Percentiles rank a stretch among this genome's conserved stretches.
These are phyloP conservation scores for Somion occarium DNA, from an alignment of 1,284 basidiomycete genomes.

Conservation along the genomic window DNA sequence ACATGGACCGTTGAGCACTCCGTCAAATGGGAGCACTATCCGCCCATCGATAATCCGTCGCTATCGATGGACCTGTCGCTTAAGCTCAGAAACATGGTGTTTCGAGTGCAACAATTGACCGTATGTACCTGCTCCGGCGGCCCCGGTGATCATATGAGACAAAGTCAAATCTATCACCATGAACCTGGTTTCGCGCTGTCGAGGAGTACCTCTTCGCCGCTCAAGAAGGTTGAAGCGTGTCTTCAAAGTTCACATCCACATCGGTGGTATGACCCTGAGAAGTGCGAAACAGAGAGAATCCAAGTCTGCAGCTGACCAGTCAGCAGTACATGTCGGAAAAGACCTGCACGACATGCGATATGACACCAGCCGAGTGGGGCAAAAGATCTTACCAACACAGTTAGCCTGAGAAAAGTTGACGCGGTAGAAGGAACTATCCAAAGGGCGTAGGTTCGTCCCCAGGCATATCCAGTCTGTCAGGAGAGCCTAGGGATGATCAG, in stretches of 20 bases:
- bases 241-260: background rate
- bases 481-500: background rate
- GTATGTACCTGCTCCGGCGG: constrained; percentile 1
- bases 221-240: background rate
- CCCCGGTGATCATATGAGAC: constrained; percentile 2
- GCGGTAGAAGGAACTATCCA: too few species aligned
- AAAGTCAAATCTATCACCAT: background rate
- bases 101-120: constrained; percentile 1
- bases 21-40: too few species aligned
- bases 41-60: constrained; percentile 3
- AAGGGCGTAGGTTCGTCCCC: too few species aligned
- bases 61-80: constrained; percentile 1
- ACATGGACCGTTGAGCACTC: too few species aligned
- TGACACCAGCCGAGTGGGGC: too few species aligned
- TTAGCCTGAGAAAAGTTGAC: too few species aligned
- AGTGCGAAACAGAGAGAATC: background rate
- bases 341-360: background rate
- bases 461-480: too few species aligned
- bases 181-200: background rate
- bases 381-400: too few species aligned
- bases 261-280: background rate
- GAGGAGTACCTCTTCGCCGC: background rate
- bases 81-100: background rate
- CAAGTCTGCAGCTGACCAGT: background rate
- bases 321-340: background rate